A percentile compares a stretch with the other conserved stretches of the same genome.
Evolutionary conservation across 139 green algal genomes (phyloP).

Genomic region (Yamagishiella unicocca): DNA sequence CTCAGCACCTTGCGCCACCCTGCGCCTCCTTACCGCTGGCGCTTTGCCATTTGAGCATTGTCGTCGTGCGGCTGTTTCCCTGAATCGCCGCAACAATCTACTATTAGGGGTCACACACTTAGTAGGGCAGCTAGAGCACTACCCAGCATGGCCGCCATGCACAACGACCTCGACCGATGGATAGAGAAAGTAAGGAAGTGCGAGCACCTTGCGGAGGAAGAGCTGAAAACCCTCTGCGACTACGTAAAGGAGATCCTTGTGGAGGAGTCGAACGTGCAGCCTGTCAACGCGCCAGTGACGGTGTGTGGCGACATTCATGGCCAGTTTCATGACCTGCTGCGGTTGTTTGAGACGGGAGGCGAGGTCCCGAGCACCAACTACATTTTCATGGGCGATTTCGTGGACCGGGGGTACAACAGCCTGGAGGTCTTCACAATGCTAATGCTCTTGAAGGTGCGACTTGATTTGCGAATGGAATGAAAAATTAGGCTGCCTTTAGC

Average conservation of each 20-base stretch:
- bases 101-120: no score
- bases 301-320: slow-evolving; percentile 98
- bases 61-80: no score
- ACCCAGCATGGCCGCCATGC: slow-evolving; percentile 17
- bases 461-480: no score
- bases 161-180: slow-evolving; percentile 86
- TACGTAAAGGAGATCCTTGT: slow-evolving; percentile 96
- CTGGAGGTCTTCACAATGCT: slow-evolving; percentile 98
- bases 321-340: slow-evolving; percentile 98
- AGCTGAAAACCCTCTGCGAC: slow-evolving; percentile 97
- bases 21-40: no score
- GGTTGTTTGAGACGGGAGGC: slow-evolving; percentile 97
- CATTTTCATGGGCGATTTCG: slow-evolving; percentile 99
- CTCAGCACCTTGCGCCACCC: no score
- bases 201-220: slow-evolving; percentile 94
- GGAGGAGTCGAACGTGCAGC: slow-evolving; percentile 99
- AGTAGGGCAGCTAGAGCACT: neutral
- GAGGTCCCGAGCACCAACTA: slow-evolving; percentile 97
- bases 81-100: no score
- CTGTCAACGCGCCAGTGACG: slow-evolving; percentile 97
- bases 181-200: slow-evolving; percentile 93
- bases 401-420: slow-evolving; percentile 99
- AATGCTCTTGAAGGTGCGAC: slow-evolving; percentile 93
- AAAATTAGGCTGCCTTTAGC: neutral
- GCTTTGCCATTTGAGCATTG: no score